phyloP scores from a whole-genome alignment of 140 eudicot genomes.

The Oenanthe javanica region DNA sequence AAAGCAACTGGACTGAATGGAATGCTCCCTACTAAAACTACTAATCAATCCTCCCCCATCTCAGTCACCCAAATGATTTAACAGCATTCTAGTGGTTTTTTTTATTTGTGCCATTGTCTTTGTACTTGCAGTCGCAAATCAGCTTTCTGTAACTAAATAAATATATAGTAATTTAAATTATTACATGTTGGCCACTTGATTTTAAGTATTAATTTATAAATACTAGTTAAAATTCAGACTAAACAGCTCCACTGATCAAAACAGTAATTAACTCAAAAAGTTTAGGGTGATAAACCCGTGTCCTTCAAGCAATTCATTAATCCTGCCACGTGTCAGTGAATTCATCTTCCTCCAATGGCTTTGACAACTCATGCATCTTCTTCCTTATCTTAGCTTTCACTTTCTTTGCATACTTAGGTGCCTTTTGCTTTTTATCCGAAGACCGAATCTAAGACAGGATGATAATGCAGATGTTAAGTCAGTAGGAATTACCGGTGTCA shows the following conservation, averaged over 20 bases:
- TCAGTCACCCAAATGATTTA: not conserved
- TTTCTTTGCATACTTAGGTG: constrained; percentile 86
- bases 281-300: constrained; percentile 19
- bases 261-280: constrained; percentile 7
- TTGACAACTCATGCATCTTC: constrained; percentile 76
- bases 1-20: constrained; percentile 81
- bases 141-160: not conserved
- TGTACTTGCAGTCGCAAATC: not conserved
- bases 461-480: not conserved
- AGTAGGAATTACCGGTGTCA: not conserved
- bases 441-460: constrained; percentile 54
- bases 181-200: not conserved
- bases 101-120: not conserved
- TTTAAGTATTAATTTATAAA: not conserved
- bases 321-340: constrained; percentile 74
- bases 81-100: not conserved
- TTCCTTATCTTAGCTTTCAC: constrained; percentile 91
- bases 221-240: not conserved
- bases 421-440: constrained; percentile 73
- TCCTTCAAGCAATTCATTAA: constrained; percentile 21
- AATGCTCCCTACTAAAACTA: not conserved
- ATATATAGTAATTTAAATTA: not conserved
- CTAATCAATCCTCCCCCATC: not conserved
- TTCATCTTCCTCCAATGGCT: constrained; percentile 58
- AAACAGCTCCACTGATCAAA: not conserved